These are phyloP conservation scores for Malassezia slooffiae DNA, from an alignment of 1,284 basidiomycete species.

Conservation along the genomic window DNA sequence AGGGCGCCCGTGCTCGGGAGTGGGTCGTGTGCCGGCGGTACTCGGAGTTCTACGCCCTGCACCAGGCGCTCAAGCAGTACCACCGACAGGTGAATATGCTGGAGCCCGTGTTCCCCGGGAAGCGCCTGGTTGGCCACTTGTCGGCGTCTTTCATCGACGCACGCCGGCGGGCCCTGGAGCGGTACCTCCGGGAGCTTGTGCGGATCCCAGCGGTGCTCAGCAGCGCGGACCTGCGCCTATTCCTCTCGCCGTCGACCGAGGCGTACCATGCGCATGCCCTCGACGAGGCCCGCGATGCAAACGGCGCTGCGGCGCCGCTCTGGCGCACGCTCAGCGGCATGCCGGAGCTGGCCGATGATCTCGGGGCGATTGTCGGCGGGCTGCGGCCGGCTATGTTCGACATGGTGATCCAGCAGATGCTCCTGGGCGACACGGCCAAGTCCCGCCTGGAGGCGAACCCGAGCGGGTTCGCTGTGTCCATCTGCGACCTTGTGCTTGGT, in stretches of 20 bases:
- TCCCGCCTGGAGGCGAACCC: background rate
- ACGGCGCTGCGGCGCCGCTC: too few relatives aligned
- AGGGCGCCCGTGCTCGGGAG: conserved; percentile 55
- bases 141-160: conserved; percentile 56
- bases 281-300: conserved; percentile 1
- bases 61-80: conserved; percentile 65
- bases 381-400: conserved; percentile 36
- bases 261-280: background rate
- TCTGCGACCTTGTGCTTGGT: conserved; percentile 82
- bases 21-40: conserved; percentile 88
- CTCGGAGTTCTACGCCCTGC: conserved; percentile 83
- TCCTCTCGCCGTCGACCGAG: conserved; percentile 56
- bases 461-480: conserved; percentile 59
- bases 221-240: conserved; percentile 67
- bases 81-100: conserved; percentile 21
- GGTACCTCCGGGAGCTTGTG: conserved; percentile 63
- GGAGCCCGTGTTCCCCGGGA: conserved; percentile 30
- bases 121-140: conserved; percentile 24
- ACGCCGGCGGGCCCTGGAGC: conserved; percentile 66
- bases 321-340: conserved; percentile 21
- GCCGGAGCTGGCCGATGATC: conserved; percentile 28
- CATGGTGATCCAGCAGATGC: conserved; percentile 21
- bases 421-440: background rate
- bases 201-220: conserved; percentile 47
- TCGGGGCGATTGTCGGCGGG: conserved; percentile 26